Conservation (phyloP, 805 yeast genomes). For the Kazachstania psychrophila region DNA sequence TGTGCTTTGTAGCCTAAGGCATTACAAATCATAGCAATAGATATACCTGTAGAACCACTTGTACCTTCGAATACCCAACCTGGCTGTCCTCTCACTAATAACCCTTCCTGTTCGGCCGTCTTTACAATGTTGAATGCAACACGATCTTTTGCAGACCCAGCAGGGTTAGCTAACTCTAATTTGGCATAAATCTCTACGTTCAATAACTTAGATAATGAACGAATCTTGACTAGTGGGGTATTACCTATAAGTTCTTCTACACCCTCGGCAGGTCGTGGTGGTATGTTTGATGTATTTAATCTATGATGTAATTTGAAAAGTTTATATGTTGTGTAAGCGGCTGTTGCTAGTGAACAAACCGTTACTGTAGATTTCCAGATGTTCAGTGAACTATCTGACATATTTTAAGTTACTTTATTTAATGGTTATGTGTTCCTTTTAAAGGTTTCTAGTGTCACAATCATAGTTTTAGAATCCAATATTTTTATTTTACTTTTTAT, state of each 20-base stretch:
- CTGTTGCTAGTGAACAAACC: neutral
- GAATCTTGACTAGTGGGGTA: slow-evolving; percentile 73
- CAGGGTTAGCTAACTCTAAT: slow-evolving; percentile 79
- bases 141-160: slow-evolving; percentile 91
- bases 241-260: slow-evolving; percentile 78
- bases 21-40: slow-evolving; percentile 82
- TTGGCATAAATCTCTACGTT: slow-evolving; percentile 84
- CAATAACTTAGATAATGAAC: slow-evolving; percentile 59
- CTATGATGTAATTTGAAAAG: neutral
- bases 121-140: slow-evolving; percentile 80
- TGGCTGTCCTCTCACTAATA: slow-evolving; percentile 47
- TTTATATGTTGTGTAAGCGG: slow-evolving; percentile 2
- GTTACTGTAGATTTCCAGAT: neutral
- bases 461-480: neutral
- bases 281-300: no score
- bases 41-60: slow-evolving; percentile 93
- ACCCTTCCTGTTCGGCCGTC: slow-evolving; percentile 53
- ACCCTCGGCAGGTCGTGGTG: slow-evolving; percentile 32
- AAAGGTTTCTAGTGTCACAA: no score
- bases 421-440: neutral
- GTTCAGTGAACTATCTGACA: neutral
- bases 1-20: slow-evolving; percentile 85
- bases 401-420: neutral
- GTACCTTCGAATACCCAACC: slow-evolving; percentile 81
- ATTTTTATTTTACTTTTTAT: neutral